Evolutionary conservation across 2,329 filamentous ascomycete genomes (phyloP).

Genomic region (Lasiodiplodia citricola): DNA sequence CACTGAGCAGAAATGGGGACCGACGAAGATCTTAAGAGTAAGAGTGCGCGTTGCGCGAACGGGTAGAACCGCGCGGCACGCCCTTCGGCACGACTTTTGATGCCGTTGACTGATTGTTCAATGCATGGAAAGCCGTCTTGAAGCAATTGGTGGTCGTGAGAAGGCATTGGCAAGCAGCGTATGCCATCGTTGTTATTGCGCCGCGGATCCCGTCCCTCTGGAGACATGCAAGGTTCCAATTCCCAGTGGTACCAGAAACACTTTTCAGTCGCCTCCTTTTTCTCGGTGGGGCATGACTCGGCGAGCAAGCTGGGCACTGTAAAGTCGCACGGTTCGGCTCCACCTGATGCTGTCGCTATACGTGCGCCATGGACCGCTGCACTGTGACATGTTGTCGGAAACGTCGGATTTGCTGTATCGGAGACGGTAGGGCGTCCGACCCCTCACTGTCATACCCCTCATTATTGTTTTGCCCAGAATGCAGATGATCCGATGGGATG

Average conservation of each 20-base stretch:
- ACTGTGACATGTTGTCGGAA: neutral
- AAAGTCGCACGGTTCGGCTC: neutral
- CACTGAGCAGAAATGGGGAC: constrained; percentile 11
- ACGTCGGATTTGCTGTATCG: neutral
- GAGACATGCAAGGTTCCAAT: neutral
- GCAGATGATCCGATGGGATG: neutral
- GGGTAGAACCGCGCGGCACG: constrained; percentile 3
- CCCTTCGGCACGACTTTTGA: neutral
- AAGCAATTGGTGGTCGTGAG: neutral
- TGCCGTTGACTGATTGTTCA: neutral
- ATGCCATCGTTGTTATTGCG: neutral
- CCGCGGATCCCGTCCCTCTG: neutral
- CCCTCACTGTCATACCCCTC: neutral
- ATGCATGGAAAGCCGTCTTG: neutral
- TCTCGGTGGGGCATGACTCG: constrained; percentile 13
- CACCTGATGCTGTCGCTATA: constrained; percentile 1
- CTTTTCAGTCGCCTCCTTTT: constrained; percentile 12
- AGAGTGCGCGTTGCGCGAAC: constrained; percentile 15
- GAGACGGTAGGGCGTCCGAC: neutral
- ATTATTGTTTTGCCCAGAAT: neutral
- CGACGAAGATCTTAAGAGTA: constrained; percentile 4
- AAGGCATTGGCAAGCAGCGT: neutral
- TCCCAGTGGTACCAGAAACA: neutral
- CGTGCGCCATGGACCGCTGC: neutral
- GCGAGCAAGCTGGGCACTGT: neutral